Conservation (phyloP, 352 stramenopile genomes). For the Globisporangium nunn region DNA sequence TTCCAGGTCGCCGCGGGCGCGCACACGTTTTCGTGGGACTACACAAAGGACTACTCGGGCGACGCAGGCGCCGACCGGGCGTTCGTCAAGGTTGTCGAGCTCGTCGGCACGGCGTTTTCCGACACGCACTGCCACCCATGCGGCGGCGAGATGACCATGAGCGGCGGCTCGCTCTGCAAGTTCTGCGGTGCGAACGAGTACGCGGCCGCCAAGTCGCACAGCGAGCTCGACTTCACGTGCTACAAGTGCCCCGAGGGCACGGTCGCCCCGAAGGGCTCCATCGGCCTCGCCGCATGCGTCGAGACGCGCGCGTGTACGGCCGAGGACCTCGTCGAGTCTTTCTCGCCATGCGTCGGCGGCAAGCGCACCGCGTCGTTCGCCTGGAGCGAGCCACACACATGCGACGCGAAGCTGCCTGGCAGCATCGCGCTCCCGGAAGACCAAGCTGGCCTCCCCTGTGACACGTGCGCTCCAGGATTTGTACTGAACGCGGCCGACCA, state of each 20-base stretch:
- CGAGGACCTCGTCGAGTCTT: conserved; percentile 56
- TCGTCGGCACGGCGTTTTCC: conserved; percentile 71
- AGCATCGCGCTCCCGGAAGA: conserved; percentile 35
- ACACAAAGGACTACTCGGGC: conserved; percentile 70
- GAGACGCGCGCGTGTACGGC: conserved; percentile 47
- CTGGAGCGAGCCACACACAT: conserved; percentile 66
- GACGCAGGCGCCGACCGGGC: conserved; percentile 66
- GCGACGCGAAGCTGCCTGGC: conserved; percentile 31
- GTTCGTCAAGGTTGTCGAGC: conserved; percentile 71
- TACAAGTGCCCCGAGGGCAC: conserved; percentile 57
- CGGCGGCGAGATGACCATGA: conserved; percentile 71
- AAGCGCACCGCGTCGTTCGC: conserved; percentile 51
- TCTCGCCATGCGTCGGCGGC: conserved; percentile 45
- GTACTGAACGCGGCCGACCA: conserved; percentile 26
- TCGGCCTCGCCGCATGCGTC: conserved; percentile 61
- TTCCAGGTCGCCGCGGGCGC: conserved; percentile 46
- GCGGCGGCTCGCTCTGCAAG: conserved; percentile 62
- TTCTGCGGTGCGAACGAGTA: conserved; percentile 81
- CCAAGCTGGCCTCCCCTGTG: conserved; percentile 34
- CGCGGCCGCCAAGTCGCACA: conserved; percentile 55
- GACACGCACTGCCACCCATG: conserved; percentile 72
- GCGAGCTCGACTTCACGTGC: conserved; percentile 71
- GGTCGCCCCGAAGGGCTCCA: conserved; percentile 63
- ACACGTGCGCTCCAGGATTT: conserved; percentile 45
- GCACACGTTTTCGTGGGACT: conserved; percentile 76